A percentile compares a stretch with the other conserved stretches of the same genome.
Conservation (phyloP, 2,329 filamentous ascomycete species). For the Curvularia hawaiiensis region DNA sequence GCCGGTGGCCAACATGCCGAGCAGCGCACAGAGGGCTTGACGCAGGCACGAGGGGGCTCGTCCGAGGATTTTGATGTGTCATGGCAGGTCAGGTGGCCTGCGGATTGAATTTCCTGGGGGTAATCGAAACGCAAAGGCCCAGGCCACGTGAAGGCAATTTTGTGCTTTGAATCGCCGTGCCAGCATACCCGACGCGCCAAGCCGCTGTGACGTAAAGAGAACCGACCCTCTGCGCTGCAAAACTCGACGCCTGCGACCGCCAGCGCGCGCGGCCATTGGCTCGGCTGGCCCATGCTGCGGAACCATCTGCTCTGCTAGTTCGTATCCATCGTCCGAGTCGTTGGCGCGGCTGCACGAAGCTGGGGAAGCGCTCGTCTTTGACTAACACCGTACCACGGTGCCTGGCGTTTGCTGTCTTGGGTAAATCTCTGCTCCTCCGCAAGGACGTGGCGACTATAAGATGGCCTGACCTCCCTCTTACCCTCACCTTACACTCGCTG, state of each 20-base stretch:
- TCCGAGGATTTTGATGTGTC: constrained; percentile 40
- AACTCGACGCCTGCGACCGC: constrained; percentile 24
- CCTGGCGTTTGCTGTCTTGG: constrained; percentile 33
- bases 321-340: constrained; percentile 30
- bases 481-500: constrained; percentile 25
- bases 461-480: constrained; percentile 16
- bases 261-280: constrained; percentile 26
- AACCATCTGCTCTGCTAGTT: constrained; percentile 16
- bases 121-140: constrained; percentile 20
- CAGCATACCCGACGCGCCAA: constrained; percentile 18
- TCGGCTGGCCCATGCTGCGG: neutral
- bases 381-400: constrained; percentile 41
- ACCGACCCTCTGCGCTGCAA: constrained; percentile 25
- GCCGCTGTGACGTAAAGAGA: constrained; percentile 33
- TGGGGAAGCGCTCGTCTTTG: constrained; percentile 35
- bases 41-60: constrained; percentile 33
- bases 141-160: constrained; percentile 23
- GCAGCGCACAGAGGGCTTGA: constrained; percentile 19
- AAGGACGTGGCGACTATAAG: constrained; percentile 33
- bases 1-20: constrained; percentile 12
- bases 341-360: constrained; percentile 33
- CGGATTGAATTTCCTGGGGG: constrained; percentile 23
- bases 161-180: constrained; percentile 20
- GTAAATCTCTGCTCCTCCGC: constrained; percentile 32
- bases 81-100: constrained; percentile 22